These are phyloP conservation scores for Arabidopsis hybrid DNA, from an alignment of 441 rosid genomes.

Conservation along the genomic window DNA sequence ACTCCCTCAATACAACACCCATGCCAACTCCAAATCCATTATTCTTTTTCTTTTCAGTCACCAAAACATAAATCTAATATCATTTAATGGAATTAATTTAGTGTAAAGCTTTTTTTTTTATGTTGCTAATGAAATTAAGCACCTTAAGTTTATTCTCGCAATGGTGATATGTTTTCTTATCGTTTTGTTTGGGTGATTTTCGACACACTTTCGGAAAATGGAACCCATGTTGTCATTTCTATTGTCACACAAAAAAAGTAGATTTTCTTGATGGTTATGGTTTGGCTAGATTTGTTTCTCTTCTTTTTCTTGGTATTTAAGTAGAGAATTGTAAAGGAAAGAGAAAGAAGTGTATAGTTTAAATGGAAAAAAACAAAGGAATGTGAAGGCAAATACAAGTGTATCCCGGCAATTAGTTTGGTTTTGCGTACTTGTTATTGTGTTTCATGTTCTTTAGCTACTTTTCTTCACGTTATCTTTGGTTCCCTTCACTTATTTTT, in stretches of 20 bases:
- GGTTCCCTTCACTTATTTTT: conserved; percentile 25
- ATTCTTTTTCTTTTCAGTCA: background rate
- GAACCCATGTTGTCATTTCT: conserved; percentile 1
- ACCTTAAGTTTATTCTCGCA: background rate
- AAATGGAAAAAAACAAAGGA: conserved; percentile 22
- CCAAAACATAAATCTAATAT: background rate
- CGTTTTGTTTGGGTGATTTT: conserved; percentile 11
- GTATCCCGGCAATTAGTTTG: conserved; percentile 34
- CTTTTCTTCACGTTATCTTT: conserved; percentile 6
- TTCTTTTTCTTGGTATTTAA: background rate
- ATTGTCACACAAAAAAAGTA: background rate
- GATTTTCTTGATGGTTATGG: background rate
- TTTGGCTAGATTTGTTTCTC: background rate
- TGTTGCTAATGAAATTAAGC: background rate
- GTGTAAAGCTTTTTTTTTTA: background rate
- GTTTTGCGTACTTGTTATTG: conserved; percentile 23
- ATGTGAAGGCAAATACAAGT: conserved; percentile 31
- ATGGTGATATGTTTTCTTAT: conserved; percentile 1
- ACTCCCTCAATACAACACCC: conserved; percentile 23
- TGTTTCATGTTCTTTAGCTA: conserved; percentile 38
- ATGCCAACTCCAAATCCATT: conserved; percentile 30
- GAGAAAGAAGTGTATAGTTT: conserved; percentile 13
- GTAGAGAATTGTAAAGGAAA: background rate
- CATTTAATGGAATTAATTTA: conserved; percentile 15
- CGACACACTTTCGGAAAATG: background rate